These are phyloP conservation scores for Strobilomyces confusus DNA, from an alignment of 768 basidiomycete species.

Conservation along the genomic window DNA sequence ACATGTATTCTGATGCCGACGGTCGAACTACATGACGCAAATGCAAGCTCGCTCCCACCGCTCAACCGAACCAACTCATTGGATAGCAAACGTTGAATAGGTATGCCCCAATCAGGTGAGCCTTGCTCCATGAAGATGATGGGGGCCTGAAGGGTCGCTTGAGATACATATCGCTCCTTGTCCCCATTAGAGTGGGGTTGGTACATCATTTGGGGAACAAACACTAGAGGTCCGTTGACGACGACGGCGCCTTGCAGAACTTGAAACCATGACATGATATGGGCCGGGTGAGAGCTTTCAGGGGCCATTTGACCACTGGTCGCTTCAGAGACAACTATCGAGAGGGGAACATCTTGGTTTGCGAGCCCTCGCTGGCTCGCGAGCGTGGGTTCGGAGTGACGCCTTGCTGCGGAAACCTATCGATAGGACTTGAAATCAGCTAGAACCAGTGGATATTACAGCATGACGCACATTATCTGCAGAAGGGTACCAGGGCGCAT, in stretches of 20 bases:
- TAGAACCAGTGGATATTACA: background rate
- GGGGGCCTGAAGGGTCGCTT: constrained; percentile 52
- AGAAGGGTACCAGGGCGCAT: background rate
- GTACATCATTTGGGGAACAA: constrained; percentile 66
- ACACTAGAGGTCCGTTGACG: constrained; percentile 35
- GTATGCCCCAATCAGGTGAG: constrained; percentile 56
- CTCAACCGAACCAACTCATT: constrained; percentile 47
- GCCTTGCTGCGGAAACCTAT: background rate
- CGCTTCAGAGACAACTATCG: background rate
- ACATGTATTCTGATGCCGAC: constrained; percentile 72
- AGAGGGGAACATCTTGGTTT: background rate
- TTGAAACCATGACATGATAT: constrained; percentile 3
- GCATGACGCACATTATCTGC: background rate
- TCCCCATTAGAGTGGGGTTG: constrained; percentile 69
- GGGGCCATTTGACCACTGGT: background rate
- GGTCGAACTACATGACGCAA: constrained; percentile 62
- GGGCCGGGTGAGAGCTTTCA: background rate
- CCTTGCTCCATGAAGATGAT: constrained; percentile 54
- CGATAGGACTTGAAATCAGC: background rate
- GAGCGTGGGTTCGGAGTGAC: background rate
- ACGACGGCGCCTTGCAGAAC: constrained; percentile 8
- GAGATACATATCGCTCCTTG: constrained; percentile 65
- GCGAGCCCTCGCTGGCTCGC: background rate
- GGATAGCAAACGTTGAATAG: constrained; percentile 53
- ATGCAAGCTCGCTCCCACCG: constrained; percentile 56